Conservation (phyloP, 164 flowering plant species). For the Chimonanthus praecox region DNA sequence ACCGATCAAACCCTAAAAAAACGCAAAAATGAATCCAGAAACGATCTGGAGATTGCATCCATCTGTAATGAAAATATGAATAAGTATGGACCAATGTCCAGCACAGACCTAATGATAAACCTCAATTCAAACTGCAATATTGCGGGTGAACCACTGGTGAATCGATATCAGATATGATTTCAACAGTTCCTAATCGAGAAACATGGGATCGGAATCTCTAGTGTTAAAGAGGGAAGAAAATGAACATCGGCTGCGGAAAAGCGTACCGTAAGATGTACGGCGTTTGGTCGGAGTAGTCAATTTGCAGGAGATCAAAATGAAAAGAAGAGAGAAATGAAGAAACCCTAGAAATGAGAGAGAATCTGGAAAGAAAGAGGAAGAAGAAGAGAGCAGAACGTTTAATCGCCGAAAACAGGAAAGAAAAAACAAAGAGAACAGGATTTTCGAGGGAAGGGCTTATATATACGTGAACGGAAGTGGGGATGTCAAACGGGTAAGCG, state of each 20-base stretch:
- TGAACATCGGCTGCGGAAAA: background rate
- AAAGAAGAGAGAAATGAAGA: background rate
- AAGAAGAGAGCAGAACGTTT: background rate
- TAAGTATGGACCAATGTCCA: too few species aligned
- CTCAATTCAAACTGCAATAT: too few species aligned
- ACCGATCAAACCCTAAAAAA: background rate
- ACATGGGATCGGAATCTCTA: too few species aligned
- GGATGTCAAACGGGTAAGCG: background rate
- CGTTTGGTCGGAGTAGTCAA: background rate
- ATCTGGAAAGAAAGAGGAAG: background rate
- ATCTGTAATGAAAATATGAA: too few species aligned
- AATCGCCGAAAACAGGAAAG: background rate
- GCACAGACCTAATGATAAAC: too few species aligned
- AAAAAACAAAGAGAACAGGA: background rate
- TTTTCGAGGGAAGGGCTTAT: background rate
- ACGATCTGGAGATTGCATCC: background rate
- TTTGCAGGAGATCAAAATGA: background rate
- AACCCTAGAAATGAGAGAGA: background rate
- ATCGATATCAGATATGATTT: too few species aligned
- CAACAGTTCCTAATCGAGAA: too few species aligned
- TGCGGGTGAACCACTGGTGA: too few species aligned
- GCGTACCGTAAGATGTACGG: background rate
- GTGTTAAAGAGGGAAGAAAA: background rate
- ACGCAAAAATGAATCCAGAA: too few species aligned
- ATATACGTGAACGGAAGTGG: background rate